Percentiles rank a stretch among this genome's conserved stretches.
Evolutionary conservation across 2,329 filamentous ascomycete species (phyloP).

Genomic region (Diaporthe citriasiana): DNA sequence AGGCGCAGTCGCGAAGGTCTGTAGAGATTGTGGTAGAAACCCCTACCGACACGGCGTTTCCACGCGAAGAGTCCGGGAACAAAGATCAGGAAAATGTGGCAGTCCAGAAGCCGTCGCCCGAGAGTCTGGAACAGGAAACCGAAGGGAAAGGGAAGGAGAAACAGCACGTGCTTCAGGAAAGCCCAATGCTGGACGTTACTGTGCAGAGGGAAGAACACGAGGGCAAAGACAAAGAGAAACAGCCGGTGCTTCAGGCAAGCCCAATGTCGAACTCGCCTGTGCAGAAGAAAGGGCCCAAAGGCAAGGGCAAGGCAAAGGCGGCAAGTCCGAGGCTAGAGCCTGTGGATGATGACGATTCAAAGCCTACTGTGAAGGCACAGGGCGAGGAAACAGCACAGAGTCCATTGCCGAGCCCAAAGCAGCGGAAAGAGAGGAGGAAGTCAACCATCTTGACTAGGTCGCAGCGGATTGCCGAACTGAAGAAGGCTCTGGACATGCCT

Average conservation of each 20-base stretch:
- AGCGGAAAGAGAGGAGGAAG: conserved; percentile 42
- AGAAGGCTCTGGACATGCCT: conserved; percentile 35
- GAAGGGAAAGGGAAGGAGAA: background rate
- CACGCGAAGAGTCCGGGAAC: background rate
- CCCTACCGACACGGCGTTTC: conserved; percentile 36
- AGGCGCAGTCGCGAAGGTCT: background rate
- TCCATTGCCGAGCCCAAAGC: conserved; percentile 41
- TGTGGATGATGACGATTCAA: background rate
- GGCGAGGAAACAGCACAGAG: conserved; percentile 1
- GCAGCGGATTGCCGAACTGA: conserved; percentile 37
- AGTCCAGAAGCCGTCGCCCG: background rate
- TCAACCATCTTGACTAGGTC: conserved; percentile 30
- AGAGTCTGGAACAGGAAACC: background rate
- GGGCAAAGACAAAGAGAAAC: conserved; percentile 15
- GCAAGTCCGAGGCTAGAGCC: background rate
- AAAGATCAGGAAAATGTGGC: background rate
- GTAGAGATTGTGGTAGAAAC: conserved; percentile 40
- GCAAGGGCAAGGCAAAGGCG: conserved; percentile 18
- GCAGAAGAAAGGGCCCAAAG: conserved; percentile 36
- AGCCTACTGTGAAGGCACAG: background rate
- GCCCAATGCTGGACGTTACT: background rate
- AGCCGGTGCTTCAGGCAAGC: background rate
- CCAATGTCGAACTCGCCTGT: background rate
- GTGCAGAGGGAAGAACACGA: background rate
- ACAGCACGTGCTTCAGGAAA: background rate